A percentile compares a stretch with the other conserved stretches of the same genome.
These are phyloP conservation scores for Botrytis paeoniae DNA, from an alignment of 2,329 filamentous ascomycete genomes.

Conservation along the genomic window DNA sequence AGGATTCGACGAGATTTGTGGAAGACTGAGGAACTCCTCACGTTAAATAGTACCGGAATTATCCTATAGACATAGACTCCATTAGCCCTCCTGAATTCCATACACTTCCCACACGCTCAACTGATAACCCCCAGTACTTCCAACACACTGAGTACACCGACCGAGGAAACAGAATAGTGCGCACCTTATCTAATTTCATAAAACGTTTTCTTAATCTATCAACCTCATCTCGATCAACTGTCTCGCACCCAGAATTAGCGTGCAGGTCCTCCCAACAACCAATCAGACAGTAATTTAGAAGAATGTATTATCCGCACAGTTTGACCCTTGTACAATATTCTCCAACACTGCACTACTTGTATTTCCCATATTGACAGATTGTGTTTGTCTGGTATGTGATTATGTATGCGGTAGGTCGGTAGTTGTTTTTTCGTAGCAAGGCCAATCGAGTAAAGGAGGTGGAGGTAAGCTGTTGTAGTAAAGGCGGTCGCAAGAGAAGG, in stretches of 20 bases:
- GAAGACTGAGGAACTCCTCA: conserved; percentile 94
- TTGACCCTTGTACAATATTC: conserved; percentile 92
- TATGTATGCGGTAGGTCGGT: conserved; percentile 14
- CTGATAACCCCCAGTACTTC: not conserved
- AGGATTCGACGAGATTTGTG: conserved; percentile 96
- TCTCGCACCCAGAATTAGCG: conserved; percentile 16
- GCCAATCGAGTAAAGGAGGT: not conserved
- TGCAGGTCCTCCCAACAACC: not conserved
- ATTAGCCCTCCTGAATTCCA: conserved; percentile 9
- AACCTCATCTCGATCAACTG: conserved; percentile 96
- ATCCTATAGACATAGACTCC: conserved; percentile 56
- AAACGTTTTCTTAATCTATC: conserved; percentile 94
- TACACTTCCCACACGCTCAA: not conserved
- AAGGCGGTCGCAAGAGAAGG: not conserved
- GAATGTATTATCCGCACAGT: conserved; percentile 61
- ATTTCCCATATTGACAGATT: conserved; percentile 56
- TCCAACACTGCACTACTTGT: conserved; percentile 76
- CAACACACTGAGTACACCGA: not conserved
- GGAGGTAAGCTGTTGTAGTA: not conserved
- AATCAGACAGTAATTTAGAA: conserved; percentile 7
- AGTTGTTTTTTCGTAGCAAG: conserved; percentile 11
- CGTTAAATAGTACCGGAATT: conserved; percentile 98
- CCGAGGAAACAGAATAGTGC: conserved; percentile 25
- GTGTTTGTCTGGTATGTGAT: conserved; percentile 18
- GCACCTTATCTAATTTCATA: conserved; percentile 98